A percentile compares a stretch with the other conserved stretches of the same genome.
Conservation (phyloP, 805 yeast species). For the Wickerhamiella siamensis region DNA sequence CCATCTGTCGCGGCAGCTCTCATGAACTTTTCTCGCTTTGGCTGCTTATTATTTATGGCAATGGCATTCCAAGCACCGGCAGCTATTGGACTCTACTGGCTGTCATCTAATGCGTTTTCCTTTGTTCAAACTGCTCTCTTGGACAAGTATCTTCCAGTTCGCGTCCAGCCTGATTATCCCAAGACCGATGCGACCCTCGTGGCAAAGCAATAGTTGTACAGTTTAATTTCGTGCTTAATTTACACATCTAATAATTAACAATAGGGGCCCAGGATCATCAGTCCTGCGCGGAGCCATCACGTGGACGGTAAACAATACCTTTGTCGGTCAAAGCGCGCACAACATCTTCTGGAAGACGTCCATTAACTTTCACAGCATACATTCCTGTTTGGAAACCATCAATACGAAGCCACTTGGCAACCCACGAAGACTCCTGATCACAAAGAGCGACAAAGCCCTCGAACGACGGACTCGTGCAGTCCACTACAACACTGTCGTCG, state of each 20-base stretch:
- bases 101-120: conserved; percentile 68
- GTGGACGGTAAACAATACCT: conserved; percentile 77
- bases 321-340: conserved; percentile 55
- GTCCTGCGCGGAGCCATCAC: conserved; percentile 60
- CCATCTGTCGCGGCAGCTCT: conserved; percentile 26
- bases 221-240: not conserved
- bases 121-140: conserved; percentile 58
- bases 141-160: conserved; percentile 50
- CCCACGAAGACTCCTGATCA: conserved; percentile 81
- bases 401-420: conserved; percentile 87
- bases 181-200: conserved; percentile 1
- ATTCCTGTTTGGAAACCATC: conserved; percentile 80
- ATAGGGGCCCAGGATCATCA: conserved; percentile 6
- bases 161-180: conserved; percentile 29
- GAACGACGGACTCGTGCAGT: conserved; percentile 88
- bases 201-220: not conserved
- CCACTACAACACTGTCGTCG: conserved; percentile 74
- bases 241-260: not conserved
- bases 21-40: conserved; percentile 55
- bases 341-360: conserved; percentile 79
- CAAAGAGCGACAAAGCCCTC: conserved; percentile 91
- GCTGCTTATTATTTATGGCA: conserved; percentile 70
- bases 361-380: conserved; percentile 87
- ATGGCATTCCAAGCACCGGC: conserved; percentile 76
- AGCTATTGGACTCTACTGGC: conserved; percentile 78